Conservation (phyloP, 495 filamentous ascomycete genomes). For the Aspergillus homomorphus region DNA sequence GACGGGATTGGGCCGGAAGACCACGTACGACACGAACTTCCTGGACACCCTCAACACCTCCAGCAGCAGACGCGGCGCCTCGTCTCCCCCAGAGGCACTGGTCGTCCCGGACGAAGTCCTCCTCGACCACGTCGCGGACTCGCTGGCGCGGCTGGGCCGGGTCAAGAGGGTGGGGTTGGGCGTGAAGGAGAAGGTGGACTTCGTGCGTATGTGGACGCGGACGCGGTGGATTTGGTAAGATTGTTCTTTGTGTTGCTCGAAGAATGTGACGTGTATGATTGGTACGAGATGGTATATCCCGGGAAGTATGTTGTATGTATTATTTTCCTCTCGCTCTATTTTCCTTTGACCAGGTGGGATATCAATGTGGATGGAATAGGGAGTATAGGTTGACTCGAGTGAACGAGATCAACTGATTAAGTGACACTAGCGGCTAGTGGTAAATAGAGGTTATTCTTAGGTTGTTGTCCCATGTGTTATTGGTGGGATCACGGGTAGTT, state of each 20-base stretch:
- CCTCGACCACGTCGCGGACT: conserved; percentile 74
- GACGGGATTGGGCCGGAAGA: conserved; percentile 20
- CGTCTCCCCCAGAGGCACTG: background rate
- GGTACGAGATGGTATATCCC: no score
- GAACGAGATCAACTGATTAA: no score
- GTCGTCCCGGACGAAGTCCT: conserved; percentile 53
- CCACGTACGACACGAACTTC: conserved; percentile 48
- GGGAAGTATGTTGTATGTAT: background rate
- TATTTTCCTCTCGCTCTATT: background rate
- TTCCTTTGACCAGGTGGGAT: no score
- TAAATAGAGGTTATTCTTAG: no score
- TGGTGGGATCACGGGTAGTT: no score
- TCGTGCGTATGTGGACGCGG: conserved; percentile 61
- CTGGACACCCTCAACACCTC: conserved; percentile 40
- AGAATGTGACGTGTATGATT: no score
- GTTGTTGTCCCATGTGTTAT: no score
- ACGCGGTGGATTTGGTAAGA: conserved; percentile 34
- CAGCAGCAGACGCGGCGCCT: background rate
- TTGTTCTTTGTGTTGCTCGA: background rate
- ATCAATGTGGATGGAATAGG: no score
- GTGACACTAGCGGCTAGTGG: no score
- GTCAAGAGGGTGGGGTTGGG: conserved; percentile 89
- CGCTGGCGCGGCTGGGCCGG: conserved; percentile 81
- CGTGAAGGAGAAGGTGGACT: conserved; percentile 75
- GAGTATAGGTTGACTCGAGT: no score